These are phyloP conservation scores for Chaetomiaceae sp. DNA, from an alignment of 2,329 filamentous ascomycete species.

Conservation along the genomic window DNA sequence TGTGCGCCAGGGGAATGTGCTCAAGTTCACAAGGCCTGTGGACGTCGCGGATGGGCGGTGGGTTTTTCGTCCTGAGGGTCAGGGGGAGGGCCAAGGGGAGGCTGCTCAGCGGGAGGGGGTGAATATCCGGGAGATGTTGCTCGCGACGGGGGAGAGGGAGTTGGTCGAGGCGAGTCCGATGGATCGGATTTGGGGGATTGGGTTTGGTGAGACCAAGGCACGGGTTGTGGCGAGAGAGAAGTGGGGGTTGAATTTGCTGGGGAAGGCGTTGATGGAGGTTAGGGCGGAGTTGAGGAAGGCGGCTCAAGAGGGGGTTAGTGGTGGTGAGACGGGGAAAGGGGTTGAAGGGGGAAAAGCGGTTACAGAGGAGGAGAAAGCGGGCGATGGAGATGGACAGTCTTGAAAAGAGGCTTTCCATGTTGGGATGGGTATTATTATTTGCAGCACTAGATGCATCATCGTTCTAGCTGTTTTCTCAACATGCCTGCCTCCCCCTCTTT, in stretches of 20 bases:
- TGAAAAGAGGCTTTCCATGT: too few species aligned
- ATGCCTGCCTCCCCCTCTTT: neutral
- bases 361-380: neutral
- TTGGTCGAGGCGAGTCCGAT: constrained; percentile 58
- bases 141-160: constrained; percentile 55
- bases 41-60: constrained; percentile 27
- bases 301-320: constrained; percentile 28
- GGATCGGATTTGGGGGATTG: constrained; percentile 63
- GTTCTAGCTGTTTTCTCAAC: neutral
- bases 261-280: constrained; percentile 55
- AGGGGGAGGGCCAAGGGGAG: neutral
- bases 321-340: neutral
- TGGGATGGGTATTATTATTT: constrained; percentile 3
- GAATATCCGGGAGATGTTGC: constrained; percentile 43
- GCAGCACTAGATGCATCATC: neutral
- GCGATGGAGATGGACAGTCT: too few species aligned
- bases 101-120: neutral
- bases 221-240: constrained; percentile 35
- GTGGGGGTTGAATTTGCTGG: constrained; percentile 64
- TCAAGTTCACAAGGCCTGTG: constrained; percentile 52
- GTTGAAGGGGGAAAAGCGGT: neutral
- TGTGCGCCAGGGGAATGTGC: constrained; percentile 52
- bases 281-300: constrained; percentile 44
- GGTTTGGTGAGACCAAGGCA: constrained; percentile 50
- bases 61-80: neutral